Evolutionary conservation across 352 stramenopile genomes (phyloP).

Genomic region (Globisporangium uncinulatum): DNA sequence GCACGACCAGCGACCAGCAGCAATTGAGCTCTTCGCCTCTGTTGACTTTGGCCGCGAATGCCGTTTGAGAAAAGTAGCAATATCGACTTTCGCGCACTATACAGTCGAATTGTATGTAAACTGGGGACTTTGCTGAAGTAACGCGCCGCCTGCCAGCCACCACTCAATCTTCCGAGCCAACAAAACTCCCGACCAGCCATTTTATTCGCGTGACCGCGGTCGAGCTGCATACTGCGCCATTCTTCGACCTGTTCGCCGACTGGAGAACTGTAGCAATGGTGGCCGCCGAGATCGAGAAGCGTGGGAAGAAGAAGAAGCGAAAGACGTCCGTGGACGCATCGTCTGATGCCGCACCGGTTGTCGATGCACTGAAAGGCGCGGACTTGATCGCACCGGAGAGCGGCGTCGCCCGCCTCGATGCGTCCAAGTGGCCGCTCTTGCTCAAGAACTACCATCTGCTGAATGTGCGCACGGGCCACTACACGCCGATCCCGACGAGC

Average conservation of each 20-base stretch:
- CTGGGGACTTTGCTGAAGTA: too few relatives aligned
- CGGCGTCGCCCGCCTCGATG: slow-evolving; percentile 91
- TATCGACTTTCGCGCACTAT: too few relatives aligned
- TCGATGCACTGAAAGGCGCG: slow-evolving; percentile 17
- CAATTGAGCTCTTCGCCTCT: too few relatives aligned
- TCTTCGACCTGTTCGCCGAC: neutral
- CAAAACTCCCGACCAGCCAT: neutral
- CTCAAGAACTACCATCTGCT: slow-evolving; percentile 99
- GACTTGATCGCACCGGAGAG: slow-evolving; percentile 79
- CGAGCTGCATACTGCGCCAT: neutral
- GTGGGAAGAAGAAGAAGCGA: slow-evolving; percentile 89
- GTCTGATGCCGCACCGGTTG: neutral
- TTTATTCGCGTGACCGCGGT: neutral
- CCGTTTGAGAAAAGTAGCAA: too few relatives aligned
- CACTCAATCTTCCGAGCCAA: neutral
- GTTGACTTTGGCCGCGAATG: too few relatives aligned
- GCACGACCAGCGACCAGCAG: too few relatives aligned
- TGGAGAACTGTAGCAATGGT: slow-evolving; percentile 28
- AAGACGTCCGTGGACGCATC: slow-evolving; percentile 51
- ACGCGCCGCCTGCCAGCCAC: neutral
- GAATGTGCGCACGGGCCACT: slow-evolving; percentile 98
- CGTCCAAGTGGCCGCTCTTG: slow-evolving; percentile 98
- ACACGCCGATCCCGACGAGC: slow-evolving; percentile 98
- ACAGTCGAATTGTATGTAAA: neutral
- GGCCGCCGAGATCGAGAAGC: slow-evolving; percentile 69